These are phyloP conservation scores for Phyllosticta capitalensis DNA, from an alignment of 2,329 filamentous ascomycete genomes.

Conservation along the genomic window DNA sequence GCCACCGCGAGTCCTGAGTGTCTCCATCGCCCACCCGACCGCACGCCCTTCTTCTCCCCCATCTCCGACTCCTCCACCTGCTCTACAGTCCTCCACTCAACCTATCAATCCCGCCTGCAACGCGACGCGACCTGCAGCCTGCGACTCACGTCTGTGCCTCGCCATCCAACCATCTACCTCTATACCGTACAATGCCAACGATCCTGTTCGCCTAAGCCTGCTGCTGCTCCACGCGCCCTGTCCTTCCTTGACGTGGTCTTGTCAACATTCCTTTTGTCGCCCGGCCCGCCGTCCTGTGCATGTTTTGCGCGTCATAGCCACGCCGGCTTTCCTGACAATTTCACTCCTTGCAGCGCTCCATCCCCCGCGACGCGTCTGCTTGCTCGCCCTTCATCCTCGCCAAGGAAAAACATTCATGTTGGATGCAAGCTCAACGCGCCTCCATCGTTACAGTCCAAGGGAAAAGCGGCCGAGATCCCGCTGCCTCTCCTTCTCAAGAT, in stretches of 20 bases:
- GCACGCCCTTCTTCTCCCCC: background rate
- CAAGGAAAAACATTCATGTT: slow-evolving; percentile 14
- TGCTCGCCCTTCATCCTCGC: background rate
- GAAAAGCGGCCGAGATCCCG: slow-evolving; percentile 14
- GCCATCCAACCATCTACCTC: background rate
- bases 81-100: background rate
- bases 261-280: slow-evolving; percentile 3
- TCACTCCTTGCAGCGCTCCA: slow-evolving; percentile 6
- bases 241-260: slow-evolving; percentile 4
- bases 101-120: background rate
- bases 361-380: background rate
- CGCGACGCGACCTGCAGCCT: background rate
- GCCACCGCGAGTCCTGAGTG: too few relatives aligned
- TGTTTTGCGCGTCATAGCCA: background rate
- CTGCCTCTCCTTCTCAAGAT: slow-evolving; percentile 25
- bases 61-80: background rate
- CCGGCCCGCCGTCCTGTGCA: background rate
- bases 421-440: slow-evolving; percentile 31
- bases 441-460: slow-evolving; percentile 15
- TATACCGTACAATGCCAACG: background rate
- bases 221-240: background rate
- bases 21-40: too few relatives aligned
- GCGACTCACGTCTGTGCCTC: background rate
- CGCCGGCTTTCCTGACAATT: background rate
- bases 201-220: background rate